Conservation (phyloP, 78 protist species). For the Dictyostelium brefeldianum region DNA sequence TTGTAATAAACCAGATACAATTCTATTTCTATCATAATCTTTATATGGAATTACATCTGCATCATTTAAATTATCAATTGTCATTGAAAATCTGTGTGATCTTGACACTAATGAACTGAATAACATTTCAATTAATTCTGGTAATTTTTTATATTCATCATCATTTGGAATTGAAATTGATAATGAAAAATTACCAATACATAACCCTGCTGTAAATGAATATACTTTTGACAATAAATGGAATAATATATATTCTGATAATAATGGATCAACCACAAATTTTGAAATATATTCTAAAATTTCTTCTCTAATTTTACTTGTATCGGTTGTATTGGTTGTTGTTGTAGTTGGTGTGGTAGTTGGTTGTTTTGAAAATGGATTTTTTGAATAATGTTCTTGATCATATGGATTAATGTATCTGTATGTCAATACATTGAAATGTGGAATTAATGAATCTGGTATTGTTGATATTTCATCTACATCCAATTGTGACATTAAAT, state of each 20-base stretch:
- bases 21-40: constrained; percentile 52
- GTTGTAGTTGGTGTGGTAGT: neutral
- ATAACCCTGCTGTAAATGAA: constrained; percentile 20
- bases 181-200: constrained; percentile 68
- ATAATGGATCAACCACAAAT: neutral
- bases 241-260: constrained; percentile 45
- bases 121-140: constrained; percentile 3
- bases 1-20: constrained; percentile 56
- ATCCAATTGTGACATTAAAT: neutral
- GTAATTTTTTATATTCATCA: neutral
- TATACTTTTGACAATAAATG: constrained; percentile 49
- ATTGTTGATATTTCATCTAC: constrained; percentile 23
- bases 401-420: constrained; percentile 29
- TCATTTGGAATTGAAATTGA: constrained; percentile 1
- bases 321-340: neutral
- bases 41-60: constrained; percentile 36
- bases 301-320: neutral
- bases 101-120: neutral
- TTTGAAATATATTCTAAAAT: neutral
- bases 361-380: neutral
- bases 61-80: constrained; percentile 41
- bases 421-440: constrained; percentile 28
- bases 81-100: constrained; percentile 20
- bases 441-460: constrained; percentile 61
- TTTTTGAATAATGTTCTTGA: neutral